These are phyloP conservation scores for Cutaneotrichosporon sp. DNA, from an alignment of 1,284 basidiomycete species.

Conservation along the genomic window DNA sequence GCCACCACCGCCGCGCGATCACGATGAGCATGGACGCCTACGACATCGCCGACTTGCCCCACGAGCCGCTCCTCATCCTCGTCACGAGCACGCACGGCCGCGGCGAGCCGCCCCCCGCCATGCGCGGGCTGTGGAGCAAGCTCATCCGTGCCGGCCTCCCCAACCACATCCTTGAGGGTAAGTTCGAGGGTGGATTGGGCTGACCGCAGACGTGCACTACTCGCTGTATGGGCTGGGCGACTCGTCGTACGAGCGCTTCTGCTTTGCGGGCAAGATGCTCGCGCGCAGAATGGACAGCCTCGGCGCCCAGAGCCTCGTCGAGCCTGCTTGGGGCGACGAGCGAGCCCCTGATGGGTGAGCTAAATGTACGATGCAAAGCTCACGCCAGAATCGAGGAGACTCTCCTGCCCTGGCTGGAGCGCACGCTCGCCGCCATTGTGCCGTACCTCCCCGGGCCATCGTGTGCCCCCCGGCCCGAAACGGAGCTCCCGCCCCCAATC, in stretches of 20 bases:
- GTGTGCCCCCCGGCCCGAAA: constrained; percentile 12
- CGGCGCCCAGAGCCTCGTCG: constrained; percentile 60
- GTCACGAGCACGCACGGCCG: constrained; percentile 90
- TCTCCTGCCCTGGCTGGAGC: constrained; percentile 48
- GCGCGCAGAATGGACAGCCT: constrained; percentile 70
- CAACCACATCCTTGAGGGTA: constrained; percentile 70
- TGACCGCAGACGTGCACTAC: constrained; percentile 62
- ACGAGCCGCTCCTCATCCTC: constrained; percentile 76
- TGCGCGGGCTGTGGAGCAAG: constrained; percentile 80
- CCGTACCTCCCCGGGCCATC: constrained; percentile 40
- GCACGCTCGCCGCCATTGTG: constrained; percentile 42
- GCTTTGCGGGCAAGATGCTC: constrained; percentile 91
- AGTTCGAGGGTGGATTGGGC: too few species aligned
- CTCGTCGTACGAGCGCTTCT: constrained; percentile 86
- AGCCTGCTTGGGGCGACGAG: constrained; percentile 53
- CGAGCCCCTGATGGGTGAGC: constrained; percentile 52
- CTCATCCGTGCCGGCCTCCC: constrained; percentile 82
- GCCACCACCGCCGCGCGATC: constrained; percentile 64
- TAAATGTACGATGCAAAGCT: background rate
- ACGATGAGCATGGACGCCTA: constrained; percentile 70
- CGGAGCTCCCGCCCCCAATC: constrained; percentile 41
- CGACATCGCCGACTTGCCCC: constrained; percentile 71
- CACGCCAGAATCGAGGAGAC: constrained; percentile 48
- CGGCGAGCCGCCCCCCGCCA: constrained; percentile 80
- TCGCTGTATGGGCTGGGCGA: constrained; percentile 89